Base-by-base conservation (phyloP, 371 early-diverging fungal species). In the Mucor ambiguus region DNA sequence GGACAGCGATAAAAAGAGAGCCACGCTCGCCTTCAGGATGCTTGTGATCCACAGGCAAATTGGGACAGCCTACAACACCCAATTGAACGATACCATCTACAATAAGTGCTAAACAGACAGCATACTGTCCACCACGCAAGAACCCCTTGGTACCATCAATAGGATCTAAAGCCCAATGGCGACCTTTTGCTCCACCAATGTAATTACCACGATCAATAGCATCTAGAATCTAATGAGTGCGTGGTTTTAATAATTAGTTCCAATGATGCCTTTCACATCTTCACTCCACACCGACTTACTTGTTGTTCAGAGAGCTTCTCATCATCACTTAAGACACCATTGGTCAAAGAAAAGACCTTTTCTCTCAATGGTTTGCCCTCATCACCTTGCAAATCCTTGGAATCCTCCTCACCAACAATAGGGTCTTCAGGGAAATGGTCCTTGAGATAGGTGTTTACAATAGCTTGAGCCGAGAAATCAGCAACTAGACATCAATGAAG, bases 81-180 rank as follows among this genome's bases (percentile, higher is more conserved):
- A 98, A 74, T 69, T 92, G 81, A 7, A 98, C 97, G 29, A 87
- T 74, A 30, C 97, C 96, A 71, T 97, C 92, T 6, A 89, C 85
- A 67, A 98, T 90, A 59, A 97, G 82, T 20, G 98, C 96, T 44
- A 98, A 83, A 69, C 98, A 98, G 5, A 98, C 95, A 1, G 98
- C 98, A 78, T 87, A 98, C 85, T 98, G 99, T 61, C 93, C 97
- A 56, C 98, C 98, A 63, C 99, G 89, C 71, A 98, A 79, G 73
- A 97, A 98, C 8, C 99, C 99, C 76, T 92, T 93, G 30, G 94
- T 94, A 26, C 94, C 95, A 75, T 96, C 98, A 74, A 98, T 95
- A 4, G 98, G 98, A 76, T 98, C 98, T 64, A 98, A 82, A 18
- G 97, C 95, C 98, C 98, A 98, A 84, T 87, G 86, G 63, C 97